Evolutionary conservation across 495 filamentous ascomycete species (phyloP).

Genomic region (Pyrenula aspistea): DNA sequence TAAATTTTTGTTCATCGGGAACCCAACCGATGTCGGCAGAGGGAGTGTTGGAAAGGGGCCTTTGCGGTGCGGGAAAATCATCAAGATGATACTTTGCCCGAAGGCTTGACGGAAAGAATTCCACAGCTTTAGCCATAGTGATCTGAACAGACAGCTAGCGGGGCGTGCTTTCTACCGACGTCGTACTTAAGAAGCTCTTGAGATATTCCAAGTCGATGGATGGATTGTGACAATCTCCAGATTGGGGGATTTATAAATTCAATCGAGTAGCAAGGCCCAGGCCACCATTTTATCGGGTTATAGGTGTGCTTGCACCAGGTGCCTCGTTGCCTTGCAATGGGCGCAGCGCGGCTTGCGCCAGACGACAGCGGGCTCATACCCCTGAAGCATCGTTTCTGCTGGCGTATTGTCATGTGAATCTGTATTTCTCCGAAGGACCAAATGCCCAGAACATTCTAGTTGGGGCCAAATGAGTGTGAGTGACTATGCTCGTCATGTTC

Average conservation of each 20-base stretch:
- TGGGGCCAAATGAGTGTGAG: background rate
- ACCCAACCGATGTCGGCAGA: background rate
- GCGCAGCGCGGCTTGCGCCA: background rate
- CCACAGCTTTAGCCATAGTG: background rate
- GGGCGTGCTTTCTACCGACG: background rate
- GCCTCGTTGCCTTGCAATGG: background rate
- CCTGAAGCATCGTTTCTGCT: no score
- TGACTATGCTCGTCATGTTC: background rate
- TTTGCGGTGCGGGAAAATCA: background rate
- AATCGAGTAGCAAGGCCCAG: background rate
- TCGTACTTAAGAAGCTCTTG: background rate
- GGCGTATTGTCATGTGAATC: background rate
- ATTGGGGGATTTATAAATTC: background rate
- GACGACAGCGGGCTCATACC: background rate
- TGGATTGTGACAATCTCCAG: background rate
- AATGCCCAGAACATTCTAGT: background rate
- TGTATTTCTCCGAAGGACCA: background rate
- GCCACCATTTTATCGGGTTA: background rate
- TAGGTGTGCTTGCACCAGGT: background rate
- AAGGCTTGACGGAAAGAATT: background rate
- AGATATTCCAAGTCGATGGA: background rate
- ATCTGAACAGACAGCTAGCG: background rate
- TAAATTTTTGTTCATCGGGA: background rate
- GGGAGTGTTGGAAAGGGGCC: background rate
- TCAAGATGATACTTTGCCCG: background rate